A percentile compares a stretch with the other conserved stretches of the same genome.
phyloP scores from a whole-genome alignment of 257 asterid species.

The Capsicum baccatum region DNA sequence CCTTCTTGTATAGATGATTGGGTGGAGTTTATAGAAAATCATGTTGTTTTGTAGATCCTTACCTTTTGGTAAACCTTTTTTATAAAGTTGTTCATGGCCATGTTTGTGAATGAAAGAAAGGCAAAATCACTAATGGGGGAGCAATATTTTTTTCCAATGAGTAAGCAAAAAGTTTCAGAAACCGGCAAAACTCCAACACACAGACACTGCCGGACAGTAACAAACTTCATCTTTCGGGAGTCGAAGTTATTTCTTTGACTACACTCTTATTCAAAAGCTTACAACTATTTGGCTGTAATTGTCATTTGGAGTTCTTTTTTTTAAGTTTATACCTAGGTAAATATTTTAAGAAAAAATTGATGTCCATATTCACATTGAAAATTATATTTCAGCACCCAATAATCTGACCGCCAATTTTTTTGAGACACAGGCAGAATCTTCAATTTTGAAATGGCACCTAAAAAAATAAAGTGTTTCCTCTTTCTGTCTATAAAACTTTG shows the following conservation, averaged over 20 bases:
- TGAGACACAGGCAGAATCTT: conserved; percentile 15
- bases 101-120: not conserved
- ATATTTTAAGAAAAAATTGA: conserved; percentile 7
- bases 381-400: not conserved
- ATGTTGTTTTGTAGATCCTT: too few relatives aligned
- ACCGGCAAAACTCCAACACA: not conserved
- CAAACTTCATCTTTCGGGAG: not conserved
- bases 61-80: not conserved
- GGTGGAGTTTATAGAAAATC: too few relatives aligned
- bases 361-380: conserved; percentile 1
- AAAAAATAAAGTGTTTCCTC: not conserved
- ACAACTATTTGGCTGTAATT: not conserved
- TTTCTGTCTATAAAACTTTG: conserved; percentile 9
- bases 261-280: not conserved
- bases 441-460: conserved; percentile 4
- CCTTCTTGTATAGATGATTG: too few relatives aligned
- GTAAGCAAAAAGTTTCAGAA: not conserved
- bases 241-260: not conserved
- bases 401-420: not conserved
- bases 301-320: not conserved
- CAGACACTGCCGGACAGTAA: not conserved
- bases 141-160: not conserved
- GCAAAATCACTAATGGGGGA: conserved; percentile 5
- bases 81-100: not conserved
- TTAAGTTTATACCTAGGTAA: conserved; percentile 5